These are phyloP conservation scores for Phytophthora pluvialis DNA, from an alignment of 352 stramenopile species.

Conservation along the genomic window DNA sequence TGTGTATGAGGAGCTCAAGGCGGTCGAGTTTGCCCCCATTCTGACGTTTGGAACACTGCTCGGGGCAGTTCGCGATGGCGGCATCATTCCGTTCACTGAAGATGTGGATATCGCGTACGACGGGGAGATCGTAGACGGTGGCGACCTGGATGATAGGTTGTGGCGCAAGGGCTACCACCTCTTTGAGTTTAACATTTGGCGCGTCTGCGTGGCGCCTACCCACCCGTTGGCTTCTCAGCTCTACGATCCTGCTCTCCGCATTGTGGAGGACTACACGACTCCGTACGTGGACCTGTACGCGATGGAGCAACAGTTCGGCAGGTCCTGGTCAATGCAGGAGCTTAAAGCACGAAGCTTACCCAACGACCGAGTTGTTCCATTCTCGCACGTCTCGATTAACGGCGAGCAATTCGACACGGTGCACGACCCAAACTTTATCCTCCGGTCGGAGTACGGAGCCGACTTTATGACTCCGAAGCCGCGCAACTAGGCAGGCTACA, in stretches of 20 bases:
- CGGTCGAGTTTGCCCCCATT: constrained; percentile 25
- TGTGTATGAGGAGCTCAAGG: constrained; percentile 47
- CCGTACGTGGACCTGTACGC: constrained; percentile 51
- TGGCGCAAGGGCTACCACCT: constrained; percentile 57
- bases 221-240: constrained; percentile 43
- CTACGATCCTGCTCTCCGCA: constrained; percentile 32
- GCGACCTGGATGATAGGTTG: constrained; percentile 26
- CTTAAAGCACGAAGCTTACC: constrained; percentile 15
- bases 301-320: constrained; percentile 14
- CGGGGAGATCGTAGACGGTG: constrained; percentile 13
- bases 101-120: constrained; percentile 54
- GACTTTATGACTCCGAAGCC: constrained; percentile 38
- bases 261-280: constrained; percentile 16
- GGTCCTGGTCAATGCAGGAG: constrained; percentile 32
- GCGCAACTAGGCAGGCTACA: constrained; percentile 6
- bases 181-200: constrained; percentile 42
- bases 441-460: constrained; percentile 37
- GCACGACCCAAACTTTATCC: constrained; percentile 35
- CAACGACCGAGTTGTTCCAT: constrained; percentile 26
- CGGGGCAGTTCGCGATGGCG: constrained; percentile 46
- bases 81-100: constrained; percentile 58
- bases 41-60: constrained; percentile 55
- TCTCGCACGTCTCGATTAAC: constrained; percentile 32
- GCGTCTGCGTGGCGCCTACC: constrained; percentile 44
- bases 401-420: constrained; percentile 38